Evolutionary conservation across 2,329 filamentous ascomycete species (phyloP), one percentile per base, ranked within the genome.

Genomic region (Graphilbum sp.): DNA sequence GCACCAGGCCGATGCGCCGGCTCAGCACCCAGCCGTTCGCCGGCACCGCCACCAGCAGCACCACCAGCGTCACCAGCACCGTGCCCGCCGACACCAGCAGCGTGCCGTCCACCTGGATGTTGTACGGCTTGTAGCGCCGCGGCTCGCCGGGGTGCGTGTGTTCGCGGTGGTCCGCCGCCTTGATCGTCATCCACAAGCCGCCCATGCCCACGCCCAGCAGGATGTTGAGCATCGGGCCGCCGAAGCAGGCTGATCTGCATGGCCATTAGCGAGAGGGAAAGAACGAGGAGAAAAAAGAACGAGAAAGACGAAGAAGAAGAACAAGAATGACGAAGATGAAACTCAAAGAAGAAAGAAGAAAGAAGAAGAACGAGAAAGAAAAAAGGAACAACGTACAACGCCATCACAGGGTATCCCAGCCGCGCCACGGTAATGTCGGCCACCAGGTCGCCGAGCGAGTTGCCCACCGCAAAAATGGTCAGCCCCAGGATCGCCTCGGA

Each of bases 181-280:
- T 69, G 15, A 92, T 66, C 40, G 83, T 87, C 70, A 95, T 90
- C 54, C 87, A 92, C 30, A 84, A 70, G 15, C 90, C 90, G 20
- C 81, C 82, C 4, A 96, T 65, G n/a, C 90, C 90, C 37, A 98
- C 87, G 0, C 90, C 90, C 4, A 98, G 71, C 0, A 98, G 63
- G 45, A 98, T 98, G 50, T 98, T 98, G 31, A 98, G 71, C 85
- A 98, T 88, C 0, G 90, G 90, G 0, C 90, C 92, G n/a, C 90
- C 90, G 54, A 98, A 95, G 54, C 90, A 98, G 5, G 90, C 90
- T 25, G 83, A 87, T 31, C 69, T 74, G 44, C 6, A 8, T 29
- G 43, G 4, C 3, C 23, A 36, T 32, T 27, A 40, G 39, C 21
- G 16, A 29, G 11, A 13, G 15, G 27, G 27, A 13, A 29, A 29